A percentile compares a stretch with the other conserved stretches of the same genome.
phyloP scores from a whole-genome alignment of 2,329 filamentous ascomycete species.

The Knoxdaviesia proteae region DNA sequence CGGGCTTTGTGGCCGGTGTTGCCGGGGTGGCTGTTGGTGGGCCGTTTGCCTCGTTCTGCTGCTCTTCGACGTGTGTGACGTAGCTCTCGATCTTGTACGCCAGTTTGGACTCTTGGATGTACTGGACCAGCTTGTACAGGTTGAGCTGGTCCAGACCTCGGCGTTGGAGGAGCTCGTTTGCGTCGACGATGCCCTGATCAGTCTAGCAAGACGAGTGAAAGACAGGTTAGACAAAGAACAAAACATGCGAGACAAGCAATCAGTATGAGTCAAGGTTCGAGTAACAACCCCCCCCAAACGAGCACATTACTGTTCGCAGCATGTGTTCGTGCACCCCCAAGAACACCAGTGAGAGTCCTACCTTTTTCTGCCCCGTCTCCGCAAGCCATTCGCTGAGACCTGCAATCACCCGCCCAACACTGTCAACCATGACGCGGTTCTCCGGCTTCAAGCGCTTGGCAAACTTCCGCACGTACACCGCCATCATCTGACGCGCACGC shows the following conservation, averaged over 20 bases:
- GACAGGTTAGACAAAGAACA: too few species aligned
- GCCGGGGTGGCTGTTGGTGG: background rate
- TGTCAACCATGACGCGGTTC: constrained; percentile 78
- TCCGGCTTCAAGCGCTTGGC: constrained; percentile 74
- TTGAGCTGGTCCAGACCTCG: constrained; percentile 94
- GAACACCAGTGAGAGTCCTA: constrained; percentile 8
- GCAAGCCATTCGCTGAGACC: constrained; percentile 54
- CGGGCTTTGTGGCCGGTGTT: background rate
- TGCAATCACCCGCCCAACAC: constrained; percentile 66
- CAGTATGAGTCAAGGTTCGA: too few species aligned
- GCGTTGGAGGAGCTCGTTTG: constrained; percentile 52
- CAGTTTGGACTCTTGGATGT: constrained; percentile 79
- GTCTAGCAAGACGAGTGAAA: constrained; percentile 9
- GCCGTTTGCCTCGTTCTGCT: constrained; percentile 14
- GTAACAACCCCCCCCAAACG: too few species aligned
- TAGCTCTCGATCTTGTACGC: constrained; percentile 92
- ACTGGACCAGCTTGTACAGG: constrained; percentile 67
- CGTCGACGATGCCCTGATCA: constrained; percentile 46
- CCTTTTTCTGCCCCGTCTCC: constrained; percentile 25
- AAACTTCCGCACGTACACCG: constrained; percentile 69
- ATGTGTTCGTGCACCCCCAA: too few species aligned
- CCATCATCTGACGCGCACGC: constrained; percentile 53
- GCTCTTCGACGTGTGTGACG: constrained; percentile 37
- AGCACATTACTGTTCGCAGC: too few species aligned
- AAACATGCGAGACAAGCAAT: too few species aligned